phyloP scores from a whole-genome alignment of 345 rosid genomes.

The Sisymbrium altissimum region DNA sequence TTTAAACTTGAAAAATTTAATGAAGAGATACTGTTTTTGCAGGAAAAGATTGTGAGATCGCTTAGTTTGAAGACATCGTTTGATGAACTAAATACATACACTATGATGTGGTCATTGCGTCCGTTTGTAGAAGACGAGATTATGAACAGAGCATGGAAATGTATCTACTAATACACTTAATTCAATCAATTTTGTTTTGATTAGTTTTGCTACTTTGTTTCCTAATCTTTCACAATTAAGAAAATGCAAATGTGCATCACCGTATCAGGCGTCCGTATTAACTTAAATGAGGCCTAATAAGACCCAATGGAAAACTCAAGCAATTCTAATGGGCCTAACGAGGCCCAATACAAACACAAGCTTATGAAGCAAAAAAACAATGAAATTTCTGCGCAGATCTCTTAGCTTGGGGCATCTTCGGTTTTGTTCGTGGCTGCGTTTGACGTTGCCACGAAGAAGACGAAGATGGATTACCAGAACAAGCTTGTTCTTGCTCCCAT shows the following conservation, averaged over 20 bases:
- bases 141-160: slow-evolving; percentile 62
- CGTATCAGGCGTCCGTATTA: background rate
- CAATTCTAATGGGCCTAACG: background rate
- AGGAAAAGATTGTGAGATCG: slow-evolving; percentile 65
- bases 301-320: background rate
- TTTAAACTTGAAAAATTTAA: background rate
- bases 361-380: background rate
- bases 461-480: slow-evolving; percentile 70
- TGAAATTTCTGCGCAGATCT: slow-evolving; percentile 14
- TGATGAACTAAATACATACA: slow-evolving; percentile 61
- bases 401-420: background rate
- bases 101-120: slow-evolving; percentile 75
- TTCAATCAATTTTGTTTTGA: background rate
- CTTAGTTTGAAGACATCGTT: slow-evolving; percentile 55
- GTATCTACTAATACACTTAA: slow-evolving; percentile 26
- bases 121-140: slow-evolving; percentile 65
- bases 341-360: background rate
- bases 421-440: slow-evolving; percentile 22
- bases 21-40: slow-evolving; percentile 19
- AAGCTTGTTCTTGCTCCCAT: slow-evolving; percentile 94
- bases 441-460: slow-evolving; percentile 26
- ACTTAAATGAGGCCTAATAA: too few species aligned
- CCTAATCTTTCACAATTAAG: background rate
- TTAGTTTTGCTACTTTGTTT: background rate
- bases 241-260: background rate